Base-by-base conservation (phyloP, 148 eudicot species). In the Pharnaceum exiguum region DNA sequence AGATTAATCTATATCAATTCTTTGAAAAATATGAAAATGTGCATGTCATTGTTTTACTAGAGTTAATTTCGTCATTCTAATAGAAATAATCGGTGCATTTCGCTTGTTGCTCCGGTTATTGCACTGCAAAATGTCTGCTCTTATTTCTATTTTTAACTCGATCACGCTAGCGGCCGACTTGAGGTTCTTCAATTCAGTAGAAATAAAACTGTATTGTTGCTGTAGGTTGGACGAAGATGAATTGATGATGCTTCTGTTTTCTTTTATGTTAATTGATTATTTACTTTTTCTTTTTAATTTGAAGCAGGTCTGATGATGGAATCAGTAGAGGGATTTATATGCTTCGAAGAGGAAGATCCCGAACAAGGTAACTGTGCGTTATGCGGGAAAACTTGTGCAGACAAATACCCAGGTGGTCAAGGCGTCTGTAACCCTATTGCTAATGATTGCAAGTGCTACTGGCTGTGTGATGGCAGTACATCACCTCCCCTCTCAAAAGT, bases 251-350 rank as follows among this genome's bases (percentile, higher is more conserved):
- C 3, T 33, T 0, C 21, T 33, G 10, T 19, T 56, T 10, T 25
- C 12, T 0, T 24, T 15, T 15, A 15, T 1, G 2, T 47, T 5
- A 2, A 6, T 6, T 5, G 2, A 3, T 4, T n/a, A 21, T 46
- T 10, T 22, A 2, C 10, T 19, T 46, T 18, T 9, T 16, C 10
- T 21, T 0, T 22, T 1, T n/a, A n/a, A n/a, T n/a, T 15, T 51
- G 21, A 35, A 11, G n/a, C 59, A 55, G 59, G 59, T 28, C 18
- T 25, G 10, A 56, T 56, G 60, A 17, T 38, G 17, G 47, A 22
- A 3, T 38, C 9, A 26, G 10, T 21, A 38, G 23, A 56, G 25
- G 63, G 42, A 22, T 5, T 28, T 26, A 2, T 44, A 21, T 59
- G 52, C 39, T 15, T 5, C 15, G 51, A 44, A 21, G 18, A 2